phyloP scores from a whole-genome alignment of 345 rosid species.

The Linum lewisii region DNA sequence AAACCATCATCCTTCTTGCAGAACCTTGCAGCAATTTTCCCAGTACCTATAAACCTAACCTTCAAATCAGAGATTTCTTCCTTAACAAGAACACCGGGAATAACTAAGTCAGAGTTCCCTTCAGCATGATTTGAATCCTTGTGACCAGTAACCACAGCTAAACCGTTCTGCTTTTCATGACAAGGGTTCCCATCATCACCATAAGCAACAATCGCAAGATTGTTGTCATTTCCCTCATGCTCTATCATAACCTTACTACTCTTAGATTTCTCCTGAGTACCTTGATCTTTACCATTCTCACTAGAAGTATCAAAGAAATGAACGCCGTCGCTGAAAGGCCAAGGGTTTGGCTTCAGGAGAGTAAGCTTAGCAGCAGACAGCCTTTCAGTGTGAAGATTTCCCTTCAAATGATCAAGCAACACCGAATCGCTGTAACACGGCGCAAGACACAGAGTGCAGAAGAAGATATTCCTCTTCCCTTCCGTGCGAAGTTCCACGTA shows the following conservation, averaged over 20 bases:
- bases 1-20: constrained; percentile 31
- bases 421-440: constrained; percentile 71
- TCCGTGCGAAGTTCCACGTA: constrained; percentile 78
- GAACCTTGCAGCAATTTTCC: constrained; percentile 51
- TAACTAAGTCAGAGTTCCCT: constrained; percentile 25
- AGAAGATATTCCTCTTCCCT: constrained; percentile 63
- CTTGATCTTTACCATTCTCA: constrained; percentile 25
- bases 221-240: constrained; percentile 19
- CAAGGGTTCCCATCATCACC: constrained; percentile 17
- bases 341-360: constrained; percentile 59
- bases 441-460: constrained; percentile 78
- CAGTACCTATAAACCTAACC: constrained; percentile 47
- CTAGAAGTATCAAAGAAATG: constrained; percentile 54
- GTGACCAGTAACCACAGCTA: constrained; percentile 10
- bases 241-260: constrained; percentile 19
- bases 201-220: constrained; percentile 49
- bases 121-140: constrained; percentile 17
- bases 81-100: constrained; percentile 47
- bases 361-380: constrained; percentile 62
- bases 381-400: constrained; percentile 66
- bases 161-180: constrained; percentile 12
- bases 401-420: constrained; percentile 68
- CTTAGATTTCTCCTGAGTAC: constrained; percentile 12
- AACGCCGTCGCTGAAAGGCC: constrained; percentile 90
- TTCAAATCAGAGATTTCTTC: constrained; percentile 50